Evolutionary conservation across 139 green algal species (phyloP), one percentile per base, ranked within the genome.

Genomic region (Diplosphaera chodatii): DNA sequence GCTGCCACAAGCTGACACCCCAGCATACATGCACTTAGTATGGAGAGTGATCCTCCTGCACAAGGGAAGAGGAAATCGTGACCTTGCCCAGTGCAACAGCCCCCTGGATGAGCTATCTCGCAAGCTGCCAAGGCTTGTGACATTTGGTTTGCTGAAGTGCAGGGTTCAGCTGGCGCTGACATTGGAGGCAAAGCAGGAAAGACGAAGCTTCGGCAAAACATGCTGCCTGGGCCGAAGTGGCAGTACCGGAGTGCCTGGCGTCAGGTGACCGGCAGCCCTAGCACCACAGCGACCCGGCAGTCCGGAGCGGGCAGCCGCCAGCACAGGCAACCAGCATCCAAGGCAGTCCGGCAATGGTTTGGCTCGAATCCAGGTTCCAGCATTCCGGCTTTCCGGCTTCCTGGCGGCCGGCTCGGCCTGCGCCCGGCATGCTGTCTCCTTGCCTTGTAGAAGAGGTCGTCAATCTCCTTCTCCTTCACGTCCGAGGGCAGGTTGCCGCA

Each of bases 401-500:
- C 37, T 48, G 37, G 37, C 37, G 37, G n/a, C 37, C 37, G 37
- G 37, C 37, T 48, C 37, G 13, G 48, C 48, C 13, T 27, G 48
- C 48, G 13, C 13, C 48, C 48, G 18, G 18, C 18, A 59, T 18
- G 25, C 13, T 59, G 16, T 21, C 48, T 59, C 48, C 32, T 31
- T 29, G 81, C 83, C 80, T 96, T 96, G 73, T 84, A 77, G 74
- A 96, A 96, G 13, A 96, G 64, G 40, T 96, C 89, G 56, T 93
- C 87, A 0, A 98, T 56, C 71, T 98, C 93, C 0, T 86, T 74
- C 69, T 98, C 90, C 23, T 82, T 80, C 3, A 96, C 79, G 67
- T 96, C 89, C 23, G 84, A 76, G 15, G 93, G 93, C 33, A 98
- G 81, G 64, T 97, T 97, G 68, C 91, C 88, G 21, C 93, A 85